Conservation (phyloP, 257 asterid species). For the Oldenlandia corymbosa region DNA sequence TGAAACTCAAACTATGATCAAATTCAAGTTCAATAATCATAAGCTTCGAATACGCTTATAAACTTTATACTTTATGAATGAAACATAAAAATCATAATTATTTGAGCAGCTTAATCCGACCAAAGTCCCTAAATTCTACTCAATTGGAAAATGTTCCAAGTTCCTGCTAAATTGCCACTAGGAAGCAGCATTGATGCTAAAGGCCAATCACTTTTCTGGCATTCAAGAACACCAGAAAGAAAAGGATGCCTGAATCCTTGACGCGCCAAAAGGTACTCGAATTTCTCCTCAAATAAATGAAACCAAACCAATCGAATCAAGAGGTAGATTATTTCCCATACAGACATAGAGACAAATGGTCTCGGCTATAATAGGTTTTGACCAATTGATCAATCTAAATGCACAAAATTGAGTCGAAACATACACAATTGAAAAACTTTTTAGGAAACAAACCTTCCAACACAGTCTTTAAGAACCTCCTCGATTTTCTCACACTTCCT, state of each 20-base stretch:
- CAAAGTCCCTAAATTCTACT: not conserved
- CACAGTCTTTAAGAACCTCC: slow-evolving; percentile 57
- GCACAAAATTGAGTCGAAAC: not conserved
- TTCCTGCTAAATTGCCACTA: not conserved
- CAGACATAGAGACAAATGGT: not conserved
- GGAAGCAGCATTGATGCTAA: not conserved
- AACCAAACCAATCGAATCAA: not conserved
- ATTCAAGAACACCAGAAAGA: not conserved
- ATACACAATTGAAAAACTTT: too few species aligned
- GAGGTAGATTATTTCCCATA: not conserved
- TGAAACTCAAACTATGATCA: not conserved
- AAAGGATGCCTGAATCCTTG: not conserved
- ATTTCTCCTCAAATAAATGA: not conserved
- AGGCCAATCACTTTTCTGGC: not conserved
- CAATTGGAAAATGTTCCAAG: not conserved
- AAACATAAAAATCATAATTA: too few species aligned
- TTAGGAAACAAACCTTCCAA: slow-evolving; percentile 50
- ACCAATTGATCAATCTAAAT: not conserved
- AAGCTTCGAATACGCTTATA: too few species aligned
- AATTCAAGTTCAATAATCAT: not conserved
- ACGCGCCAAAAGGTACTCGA: not conserved
- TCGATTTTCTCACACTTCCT: slow-evolving; percentile 83
- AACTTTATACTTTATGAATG: too few species aligned
- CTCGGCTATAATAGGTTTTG: not conserved
- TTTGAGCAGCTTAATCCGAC: too few species aligned